A percentile compares a stretch with the other conserved stretches of the same genome.
Conservation (phyloP, 2,329 filamentous ascomycete species). For the Paracorniculantispora psalliotae region DNA sequence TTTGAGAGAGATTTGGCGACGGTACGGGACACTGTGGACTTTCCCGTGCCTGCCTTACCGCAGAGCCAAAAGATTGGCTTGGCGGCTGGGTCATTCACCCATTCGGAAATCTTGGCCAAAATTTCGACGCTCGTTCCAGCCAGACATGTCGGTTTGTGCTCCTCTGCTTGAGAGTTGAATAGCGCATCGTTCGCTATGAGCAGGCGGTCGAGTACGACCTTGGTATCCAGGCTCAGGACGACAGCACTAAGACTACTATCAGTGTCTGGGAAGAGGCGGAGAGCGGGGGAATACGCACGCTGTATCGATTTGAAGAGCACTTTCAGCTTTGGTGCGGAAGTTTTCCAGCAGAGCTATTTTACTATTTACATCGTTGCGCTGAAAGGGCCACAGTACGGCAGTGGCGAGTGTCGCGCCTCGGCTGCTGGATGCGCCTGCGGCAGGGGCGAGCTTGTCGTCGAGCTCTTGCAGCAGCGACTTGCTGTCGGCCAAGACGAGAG, state of each 20-base stretch:
- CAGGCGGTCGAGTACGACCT: not conserved
- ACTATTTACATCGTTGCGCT: not conserved
- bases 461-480: not conserved
- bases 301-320: not conserved
- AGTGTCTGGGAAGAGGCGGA: not conserved
- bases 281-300: not conserved
- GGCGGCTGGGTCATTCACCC: slow-evolving; percentile 18
- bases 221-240: not conserved
- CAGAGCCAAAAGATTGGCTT: slow-evolving; percentile 29
- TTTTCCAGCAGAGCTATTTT: not conserved
- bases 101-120: slow-evolving; percentile 21
- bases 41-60: slow-evolving; percentile 31
- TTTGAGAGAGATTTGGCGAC: slow-evolving; percentile 17
- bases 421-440: not conserved
- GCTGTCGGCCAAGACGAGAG: not conserved
- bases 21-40: slow-evolving; percentile 30
- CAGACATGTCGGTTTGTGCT: slow-evolving; percentile 24
- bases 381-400: not conserved
- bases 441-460: not conserved
- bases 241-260: not conserved
- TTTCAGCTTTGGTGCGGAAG: not conserved
- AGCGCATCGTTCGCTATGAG: slow-evolving; percentile 16
- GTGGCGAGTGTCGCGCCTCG: not conserved
- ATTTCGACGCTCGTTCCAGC: slow-evolving; percentile 23
- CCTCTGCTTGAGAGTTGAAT: slow-evolving; percentile 25